Conservation (phyloP, 768 basidiomycete species). For the Goffeauzyma gilvescens region DNA sequence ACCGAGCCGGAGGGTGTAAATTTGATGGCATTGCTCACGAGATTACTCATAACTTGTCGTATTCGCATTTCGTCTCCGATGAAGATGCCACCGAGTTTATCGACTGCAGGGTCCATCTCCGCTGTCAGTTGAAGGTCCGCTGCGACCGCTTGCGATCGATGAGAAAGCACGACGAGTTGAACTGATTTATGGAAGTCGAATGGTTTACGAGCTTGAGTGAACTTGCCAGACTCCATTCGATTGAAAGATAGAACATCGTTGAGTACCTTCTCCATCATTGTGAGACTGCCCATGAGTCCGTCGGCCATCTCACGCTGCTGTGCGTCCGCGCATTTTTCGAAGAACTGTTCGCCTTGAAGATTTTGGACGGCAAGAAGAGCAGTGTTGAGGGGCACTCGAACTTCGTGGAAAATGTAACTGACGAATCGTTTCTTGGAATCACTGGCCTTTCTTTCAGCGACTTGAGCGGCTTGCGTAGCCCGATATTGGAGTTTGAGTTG, state of each 20-base stretch:
- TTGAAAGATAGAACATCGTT: constrained; percentile 34
- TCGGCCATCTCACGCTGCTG: constrained; percentile 74
- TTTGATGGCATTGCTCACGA: constrained; percentile 41
- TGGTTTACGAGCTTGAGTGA: constrained; percentile 38
- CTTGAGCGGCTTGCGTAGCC: constrained; percentile 52
- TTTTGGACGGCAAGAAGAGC: constrained; percentile 73
- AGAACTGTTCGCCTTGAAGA: constrained; percentile 57
- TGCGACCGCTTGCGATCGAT: constrained; percentile 27
- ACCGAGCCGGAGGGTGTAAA: constrained; percentile 38
- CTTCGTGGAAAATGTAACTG: constrained; percentile 29
- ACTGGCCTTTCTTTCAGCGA: constrained; percentile 48
- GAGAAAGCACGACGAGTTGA: constrained; percentile 33
- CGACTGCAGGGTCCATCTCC: constrained; percentile 42
- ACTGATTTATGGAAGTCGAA: constrained; percentile 37
- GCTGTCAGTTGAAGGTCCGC: constrained; percentile 44
- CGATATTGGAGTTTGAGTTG: constrained; percentile 55
- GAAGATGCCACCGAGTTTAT: constrained; percentile 36
- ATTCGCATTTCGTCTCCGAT: constrained; percentile 67
- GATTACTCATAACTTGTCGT: constrained; percentile 63
- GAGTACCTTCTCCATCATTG: constrained; percentile 32
- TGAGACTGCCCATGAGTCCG: constrained; percentile 38
- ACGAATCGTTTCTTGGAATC: constrained; percentile 65
- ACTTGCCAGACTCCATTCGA: constrained; percentile 36
- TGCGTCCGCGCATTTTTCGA: constrained; percentile 37
- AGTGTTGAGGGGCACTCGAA: constrained; percentile 39